Evolutionary conservation across 306 rosid genomes (phyloP).

Genomic region (Benincasa hispida): DNA sequence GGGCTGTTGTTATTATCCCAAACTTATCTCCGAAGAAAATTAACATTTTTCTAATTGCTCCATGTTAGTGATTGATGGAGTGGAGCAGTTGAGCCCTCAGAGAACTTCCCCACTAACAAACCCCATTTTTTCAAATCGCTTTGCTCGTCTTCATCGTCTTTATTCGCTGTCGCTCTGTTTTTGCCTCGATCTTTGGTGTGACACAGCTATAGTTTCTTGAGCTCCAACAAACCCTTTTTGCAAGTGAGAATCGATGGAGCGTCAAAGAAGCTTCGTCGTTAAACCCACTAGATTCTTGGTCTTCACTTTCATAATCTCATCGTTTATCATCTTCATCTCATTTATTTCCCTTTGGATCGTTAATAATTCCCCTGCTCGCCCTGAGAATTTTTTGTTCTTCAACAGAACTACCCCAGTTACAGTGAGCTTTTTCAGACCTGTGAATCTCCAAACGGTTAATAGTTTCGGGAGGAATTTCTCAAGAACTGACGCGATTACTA

Average conservation of each 20-base stretch:
- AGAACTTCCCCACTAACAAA: slow-evolving; percentile 4
- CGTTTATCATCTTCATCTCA: slow-evolving; percentile 47
- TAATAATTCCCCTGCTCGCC: slow-evolving; percentile 37
- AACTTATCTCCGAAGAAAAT: background rate
- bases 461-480: slow-evolving; percentile 27
- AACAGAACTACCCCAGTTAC: slow-evolving; percentile 23
- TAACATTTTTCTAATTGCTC: background rate
- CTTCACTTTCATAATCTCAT: slow-evolving; percentile 48
- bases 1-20: background rate
- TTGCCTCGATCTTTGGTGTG: background rate
- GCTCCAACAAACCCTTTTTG: background rate
- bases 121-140: background rate
- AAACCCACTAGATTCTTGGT: slow-evolving; percentile 67
- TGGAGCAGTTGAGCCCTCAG: background rate
- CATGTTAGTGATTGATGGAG: background rate
- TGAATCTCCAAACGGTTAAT: slow-evolving; percentile 20
- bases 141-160: background rate
- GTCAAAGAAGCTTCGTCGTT: slow-evolving; percentile 63
- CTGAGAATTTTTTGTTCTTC: slow-evolving; percentile 27
- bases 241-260: slow-evolving; percentile 43
- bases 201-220: background rate
- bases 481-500: slow-evolving; percentile 11
- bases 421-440: slow-evolving; percentile 16
- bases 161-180: background rate
- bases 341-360: slow-evolving; percentile 49